Base-by-base conservation (phyloP, 2,329 filamentous ascomycete genomes). In the Pezicula neosporulosa region DNA sequence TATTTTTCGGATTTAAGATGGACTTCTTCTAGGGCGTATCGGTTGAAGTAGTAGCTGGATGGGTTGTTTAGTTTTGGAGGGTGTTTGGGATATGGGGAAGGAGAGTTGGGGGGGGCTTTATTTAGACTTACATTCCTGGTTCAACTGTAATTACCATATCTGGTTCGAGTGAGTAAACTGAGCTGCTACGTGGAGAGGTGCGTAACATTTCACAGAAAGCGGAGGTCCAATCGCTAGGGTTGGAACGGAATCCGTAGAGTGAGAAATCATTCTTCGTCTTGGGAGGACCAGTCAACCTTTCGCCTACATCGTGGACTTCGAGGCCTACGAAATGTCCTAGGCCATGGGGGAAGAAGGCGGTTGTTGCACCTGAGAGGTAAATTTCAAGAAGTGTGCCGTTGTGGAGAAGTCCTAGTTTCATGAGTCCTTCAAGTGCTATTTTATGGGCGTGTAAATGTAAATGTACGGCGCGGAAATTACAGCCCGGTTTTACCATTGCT, bases 71-170 rank as follows among this genome's bases (percentile, higher is more conserved):
- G 9, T 41, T 8, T 15, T 13, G 39, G 15, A 8, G 18, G 24
- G n/a, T n/a, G n/a, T n/a, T 19, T 42, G 33, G 9, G 41, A 44
- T 24, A 6, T 24, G 7, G 33, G 9, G 36, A 15, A 28, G 44
- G n/a, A 19, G 24, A 13, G 13, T 16, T 33, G n/a, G 16, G 38
- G 44, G 13, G 10, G 28, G n/a, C n/a, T n/a, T n/a, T n/a, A n/a
- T 3, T 10, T n/a, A 19, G 9, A 70, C 76, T 68, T 63, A 81
- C 73, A 87, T 75, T 56, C 89, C 89, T 1, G 89, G 89, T 71
- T 94, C 89, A 44, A 92, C 80, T 0, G 89, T 94, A 16, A 94
- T 80, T 37, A 93, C 77, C 74, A 89, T 88, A 46, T 82, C 78
- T 12, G 81, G 72, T 57, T 71, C 68, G 6, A 87, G 72, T n/a